Conservation (phyloP, 805 yeast species). For the Peterozyma xylosa region DNA sequence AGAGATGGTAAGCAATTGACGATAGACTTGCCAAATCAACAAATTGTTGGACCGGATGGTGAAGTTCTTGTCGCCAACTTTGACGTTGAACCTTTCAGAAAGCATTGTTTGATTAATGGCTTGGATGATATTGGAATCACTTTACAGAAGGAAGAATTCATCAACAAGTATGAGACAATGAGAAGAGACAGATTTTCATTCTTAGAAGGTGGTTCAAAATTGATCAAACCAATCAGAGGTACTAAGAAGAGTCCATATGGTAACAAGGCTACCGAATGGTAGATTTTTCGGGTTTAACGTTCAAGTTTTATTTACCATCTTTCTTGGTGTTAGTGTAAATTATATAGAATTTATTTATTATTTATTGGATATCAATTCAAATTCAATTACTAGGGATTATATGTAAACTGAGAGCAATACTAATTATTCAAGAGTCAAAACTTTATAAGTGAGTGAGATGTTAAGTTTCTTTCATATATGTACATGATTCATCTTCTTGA, state of each 20-base stretch:
- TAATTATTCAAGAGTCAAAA: no score
- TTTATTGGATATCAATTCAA: no score
- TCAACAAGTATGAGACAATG: constrained; percentile 61
- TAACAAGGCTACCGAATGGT: constrained; percentile 71
- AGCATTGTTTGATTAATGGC: constrained; percentile 91
- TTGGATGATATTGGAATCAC: constrained; percentile 96
- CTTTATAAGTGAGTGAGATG: no score
- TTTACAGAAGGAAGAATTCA: constrained; percentile 77
- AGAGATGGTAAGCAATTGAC: constrained; percentile 61
- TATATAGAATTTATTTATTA: no score
- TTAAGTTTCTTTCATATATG: no score
- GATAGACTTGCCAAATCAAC: constrained; percentile 83
- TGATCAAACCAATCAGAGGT: constrained; percentile 57
- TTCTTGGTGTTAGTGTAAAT: no score
- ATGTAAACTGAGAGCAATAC: neutral
- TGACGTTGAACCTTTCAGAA: constrained; percentile 86
- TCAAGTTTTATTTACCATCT: neutral
- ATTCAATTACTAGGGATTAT: neutral
- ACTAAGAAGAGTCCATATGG: constrained; percentile 64
- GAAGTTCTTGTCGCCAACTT: constrained; percentile 76
- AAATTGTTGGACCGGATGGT: constrained; percentile 58
- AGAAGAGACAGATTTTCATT: constrained; percentile 83
- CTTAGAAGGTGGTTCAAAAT: constrained; percentile 81
- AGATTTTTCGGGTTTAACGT: constrained; percentile 9
- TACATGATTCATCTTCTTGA: no score